These are phyloP conservation scores for Oropetium thomaeum DNA, from an alignment of 176 grass and related monocot genomes.

Conservation along the genomic window DNA sequence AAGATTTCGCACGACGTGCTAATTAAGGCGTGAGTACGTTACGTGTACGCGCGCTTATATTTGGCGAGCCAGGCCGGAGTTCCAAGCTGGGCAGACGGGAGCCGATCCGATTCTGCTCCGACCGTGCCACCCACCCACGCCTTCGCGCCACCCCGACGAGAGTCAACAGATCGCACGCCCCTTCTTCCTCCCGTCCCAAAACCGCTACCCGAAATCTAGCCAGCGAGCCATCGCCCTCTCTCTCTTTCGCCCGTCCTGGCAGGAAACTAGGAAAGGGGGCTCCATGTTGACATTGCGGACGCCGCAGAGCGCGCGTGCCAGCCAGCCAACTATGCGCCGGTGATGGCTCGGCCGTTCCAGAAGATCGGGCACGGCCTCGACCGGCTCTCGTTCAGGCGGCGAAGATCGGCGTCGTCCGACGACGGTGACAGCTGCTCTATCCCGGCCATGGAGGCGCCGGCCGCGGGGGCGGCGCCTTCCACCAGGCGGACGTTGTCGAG, in stretches of 20 bases:
- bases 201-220: constrained; percentile 45
- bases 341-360: constrained; percentile 53
- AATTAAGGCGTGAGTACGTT: neutral
- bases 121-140: neutral
- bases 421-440: constrained; percentile 17
- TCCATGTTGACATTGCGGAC: constrained; percentile 25
- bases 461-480: too few relatives aligned
- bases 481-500: constrained; percentile 35
- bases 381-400: constrained; percentile 45
- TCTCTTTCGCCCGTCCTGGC: neutral
- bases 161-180: neutral
- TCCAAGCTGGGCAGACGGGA: constrained; percentile 12
- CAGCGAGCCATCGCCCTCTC: neutral
- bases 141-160: constrained; percentile 4
- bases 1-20: constrained; percentile 5
- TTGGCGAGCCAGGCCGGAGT: constrained; percentile 2
- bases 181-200: constrained; percentile 28
- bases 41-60: neutral
- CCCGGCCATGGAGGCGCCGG: constrained; percentile 29
- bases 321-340: constrained; percentile 33
- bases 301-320: neutral
- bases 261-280: constrained; percentile 26
- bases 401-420: constrained; percentile 39
- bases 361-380: constrained; percentile 52
- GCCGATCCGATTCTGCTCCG: constrained; percentile 9